Base-by-base conservation (phyloP, 192 early-diverging fungal genomes). In the Geosiphon pyriformis region DNA sequence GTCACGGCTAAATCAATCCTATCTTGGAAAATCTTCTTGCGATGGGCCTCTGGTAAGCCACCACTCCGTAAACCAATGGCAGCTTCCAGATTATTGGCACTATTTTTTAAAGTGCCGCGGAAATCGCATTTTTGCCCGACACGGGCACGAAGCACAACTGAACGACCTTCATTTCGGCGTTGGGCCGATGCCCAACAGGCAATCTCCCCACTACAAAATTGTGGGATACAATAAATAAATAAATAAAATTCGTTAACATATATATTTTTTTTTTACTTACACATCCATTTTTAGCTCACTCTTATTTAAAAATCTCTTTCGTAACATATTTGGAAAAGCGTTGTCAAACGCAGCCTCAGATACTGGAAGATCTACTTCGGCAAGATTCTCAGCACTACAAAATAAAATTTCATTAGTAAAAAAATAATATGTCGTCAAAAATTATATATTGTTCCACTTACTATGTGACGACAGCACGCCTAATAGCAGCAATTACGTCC, bases 91-190 rank as follows among this genome's bases (percentile, higher is more conserved):
- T 22, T 69, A 30, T 69, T 61, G 23, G 54, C 20, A 55, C 58
- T 69, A 3, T 69, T 59, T 61, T 69, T 69, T 30, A 69, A 54
- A 33, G 59, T 61, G n/a, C 58, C 57, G 17, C 59, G n/a, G 52
- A 69, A 69, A 61, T 69, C 59, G 26, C 50, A 69, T 42, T 69
- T 69, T 54, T 69, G 68, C 3, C 68, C 29, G n/a, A 61, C 46
- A 15, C 30, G 47, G 20, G 59, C 59, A 29, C 59, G 8, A 18
- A 69, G 48, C 33, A 60, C 48, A 27, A 69, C 22, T 2, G 59
- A 69, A 55, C 27, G 49, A 12, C 68, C 68, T 69, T 69, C 50
- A 55, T 69, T 69, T 54, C 15, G 4, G 22, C 33, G 57, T 27
- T 22, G 48, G 27, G 58, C 57, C 20, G 59, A 69, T 4, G 48